phyloP scores from a whole-genome alignment of 495 filamentous ascomycete species.

The Jackrogersella multiformis region DNA sequence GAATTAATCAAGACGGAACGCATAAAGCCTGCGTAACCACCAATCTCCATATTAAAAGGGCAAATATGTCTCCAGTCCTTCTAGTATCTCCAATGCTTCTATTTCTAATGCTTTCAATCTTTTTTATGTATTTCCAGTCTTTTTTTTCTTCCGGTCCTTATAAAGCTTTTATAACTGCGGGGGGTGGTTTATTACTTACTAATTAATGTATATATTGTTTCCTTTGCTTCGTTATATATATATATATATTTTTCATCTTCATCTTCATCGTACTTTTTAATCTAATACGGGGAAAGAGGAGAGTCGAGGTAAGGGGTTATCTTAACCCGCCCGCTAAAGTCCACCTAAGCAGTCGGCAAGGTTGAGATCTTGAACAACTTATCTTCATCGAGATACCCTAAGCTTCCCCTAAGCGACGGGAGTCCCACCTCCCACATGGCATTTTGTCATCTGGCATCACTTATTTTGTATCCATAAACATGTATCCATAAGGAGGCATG shows the following conservation, averaged over 20 bases:
- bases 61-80: slow-evolving; percentile 41
- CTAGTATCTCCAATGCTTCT: too few species aligned
- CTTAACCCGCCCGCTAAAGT: not conserved
- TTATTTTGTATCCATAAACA: not conserved
- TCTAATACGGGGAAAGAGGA: not conserved
- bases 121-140: too few species aligned
- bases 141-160: too few species aligned
- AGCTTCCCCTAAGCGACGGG: slow-evolving; percentile 24
- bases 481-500: too few species aligned
- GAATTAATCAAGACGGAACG: slow-evolving; percentile 45
- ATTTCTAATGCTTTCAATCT: too few species aligned
- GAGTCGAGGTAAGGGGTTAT: slow-evolving; percentile 10
- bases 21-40: slow-evolving; percentile 44
- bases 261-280: too few species aligned
- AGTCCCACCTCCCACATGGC: slow-evolving; percentile 43
- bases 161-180: slow-evolving; percentile 44
- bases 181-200: too few species aligned
- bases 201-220: too few species aligned
- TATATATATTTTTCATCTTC: too few species aligned
- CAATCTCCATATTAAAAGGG: slow-evolving; percentile 43
- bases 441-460: slow-evolving; percentile 34
- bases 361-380: slow-evolving; percentile 18
- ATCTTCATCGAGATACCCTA: slow-evolving; percentile 35
- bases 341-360: not conserved
- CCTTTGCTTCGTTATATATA: too few species aligned